Percentiles rank a stretch among this genome's conserved stretches.
Conservation (phyloP, 139 green algal species). For the Volvox africanus region DNA sequence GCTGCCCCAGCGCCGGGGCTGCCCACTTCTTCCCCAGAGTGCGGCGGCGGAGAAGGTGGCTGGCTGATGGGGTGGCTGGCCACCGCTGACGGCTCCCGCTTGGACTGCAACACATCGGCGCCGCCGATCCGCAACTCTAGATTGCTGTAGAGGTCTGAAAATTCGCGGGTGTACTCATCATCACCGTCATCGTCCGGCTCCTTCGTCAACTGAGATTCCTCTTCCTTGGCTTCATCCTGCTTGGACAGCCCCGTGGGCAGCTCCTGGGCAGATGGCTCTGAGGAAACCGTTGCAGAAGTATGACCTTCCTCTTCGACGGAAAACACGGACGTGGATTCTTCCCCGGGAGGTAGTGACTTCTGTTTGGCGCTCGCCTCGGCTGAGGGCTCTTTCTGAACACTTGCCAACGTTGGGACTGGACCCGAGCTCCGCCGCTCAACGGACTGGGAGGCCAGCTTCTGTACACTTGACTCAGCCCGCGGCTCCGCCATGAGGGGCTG, state of each 20-base stretch:
- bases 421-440: not conserved
- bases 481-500: slow-evolving; percentile 10
- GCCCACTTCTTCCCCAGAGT: not conserved
- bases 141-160: not conserved
- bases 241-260: not conserved
- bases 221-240: not conserved
- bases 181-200: not conserved
- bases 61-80: slow-evolving; percentile 46
- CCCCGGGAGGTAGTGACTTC: not conserved
- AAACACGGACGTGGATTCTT: slow-evolving; percentile 23
- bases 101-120: not conserved
- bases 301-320: slow-evolving; percentile 10
- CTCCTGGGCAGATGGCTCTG: not conserved
- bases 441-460: not conserved
- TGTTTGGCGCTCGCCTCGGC: not conserved
- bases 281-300: not conserved
- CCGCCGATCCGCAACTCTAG: not conserved
- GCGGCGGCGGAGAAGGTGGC: not conserved
- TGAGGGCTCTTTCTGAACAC: not conserved
- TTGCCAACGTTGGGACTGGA: not conserved
- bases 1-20: not conserved
- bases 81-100: too few relatives aligned
- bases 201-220: not conserved
- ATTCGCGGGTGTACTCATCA: slow-evolving; percentile 29
- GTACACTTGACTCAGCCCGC: not conserved